These are phyloP conservation scores for Aspergillus tubingensis DNA, from an alignment of 2,329 filamentous ascomycete genomes.

Conservation along the genomic window DNA sequence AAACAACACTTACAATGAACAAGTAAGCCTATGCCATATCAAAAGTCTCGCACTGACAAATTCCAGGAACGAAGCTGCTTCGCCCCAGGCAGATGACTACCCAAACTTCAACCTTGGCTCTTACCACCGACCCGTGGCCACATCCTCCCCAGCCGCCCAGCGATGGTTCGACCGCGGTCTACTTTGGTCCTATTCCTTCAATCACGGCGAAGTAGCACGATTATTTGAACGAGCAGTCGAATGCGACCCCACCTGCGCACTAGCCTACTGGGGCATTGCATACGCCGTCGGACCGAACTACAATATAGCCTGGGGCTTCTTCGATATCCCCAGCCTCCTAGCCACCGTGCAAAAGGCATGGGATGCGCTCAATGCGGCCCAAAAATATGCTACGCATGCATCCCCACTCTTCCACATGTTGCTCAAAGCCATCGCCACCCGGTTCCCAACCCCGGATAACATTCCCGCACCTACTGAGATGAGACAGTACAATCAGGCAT, in stretches of 20 bases:
- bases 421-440: slow-evolving; percentile 21
- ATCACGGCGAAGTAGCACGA: slow-evolving; percentile 38
- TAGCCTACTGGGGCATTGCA: slow-evolving; percentile 48
- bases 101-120: slow-evolving; percentile 35
- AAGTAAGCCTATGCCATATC: background rate
- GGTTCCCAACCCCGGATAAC: slow-evolving; percentile 38
- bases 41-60: background rate
- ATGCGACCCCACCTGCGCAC: slow-evolving; percentile 35
- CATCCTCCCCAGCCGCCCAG: slow-evolving; percentile 33
- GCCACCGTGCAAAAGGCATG: slow-evolving; percentile 35
- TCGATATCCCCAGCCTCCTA: slow-evolving; percentile 63
- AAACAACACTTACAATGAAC: background rate
- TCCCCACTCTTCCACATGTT: background rate
- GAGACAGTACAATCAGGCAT: slow-evolving; percentile 56
- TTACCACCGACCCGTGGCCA: slow-evolving; percentile 39
- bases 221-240: slow-evolving; percentile 38
- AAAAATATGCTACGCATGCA: background rate
- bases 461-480: slow-evolving; percentile 49
- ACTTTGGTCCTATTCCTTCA: slow-evolving; percentile 43
- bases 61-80: too few relatives aligned
- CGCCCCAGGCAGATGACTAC: background rate
- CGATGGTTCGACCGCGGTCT: slow-evolving; percentile 43
- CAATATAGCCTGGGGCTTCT: slow-evolving; percentile 74
- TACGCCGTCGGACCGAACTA: slow-evolving; percentile 74
- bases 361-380: too few relatives aligned